Percentiles rank a stretch among this genome's conserved stretches.
Conservation (phyloP, 371 early-diverging fungal species). For the Mycotypha africana region DNA sequence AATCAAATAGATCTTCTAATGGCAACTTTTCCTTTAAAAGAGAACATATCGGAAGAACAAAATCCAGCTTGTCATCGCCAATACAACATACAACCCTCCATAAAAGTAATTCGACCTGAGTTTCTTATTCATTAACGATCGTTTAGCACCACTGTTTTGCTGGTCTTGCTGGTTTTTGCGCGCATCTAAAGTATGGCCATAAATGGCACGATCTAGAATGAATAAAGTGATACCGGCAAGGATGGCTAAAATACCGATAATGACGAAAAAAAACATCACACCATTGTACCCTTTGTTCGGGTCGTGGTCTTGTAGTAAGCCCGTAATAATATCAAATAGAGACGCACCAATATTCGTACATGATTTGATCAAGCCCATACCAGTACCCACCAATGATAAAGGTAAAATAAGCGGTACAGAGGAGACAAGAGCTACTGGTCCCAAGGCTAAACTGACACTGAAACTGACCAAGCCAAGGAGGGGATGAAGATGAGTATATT, state of each 20-base stretch:
- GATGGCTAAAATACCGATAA: conserved; percentile 35
- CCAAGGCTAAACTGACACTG: conserved; percentile 59
- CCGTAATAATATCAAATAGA: conserved; percentile 61
- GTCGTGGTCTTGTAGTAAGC: conserved; percentile 56
- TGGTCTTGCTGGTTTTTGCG: neutral
- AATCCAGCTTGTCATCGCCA: conserved; percentile 45
- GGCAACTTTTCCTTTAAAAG: too few relatives aligned
- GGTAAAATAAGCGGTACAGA: conserved; percentile 62
- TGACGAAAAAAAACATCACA: conserved; percentile 53
- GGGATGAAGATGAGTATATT: conserved; percentile 47
- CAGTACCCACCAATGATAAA: conserved; percentile 56
- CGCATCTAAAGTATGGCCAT: conserved; percentile 38
- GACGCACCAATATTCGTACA: conserved; percentile 60
- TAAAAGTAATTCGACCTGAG: conserved; percentile 42
- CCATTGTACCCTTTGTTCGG: conserved; percentile 41
- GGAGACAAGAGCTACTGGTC: conserved; percentile 63
- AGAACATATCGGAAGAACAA: conserved; percentile 36
- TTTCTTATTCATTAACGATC: conserved; percentile 9
- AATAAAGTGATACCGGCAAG: conserved; percentile 36
- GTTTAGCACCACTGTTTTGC: conserved; percentile 4
- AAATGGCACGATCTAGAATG: conserved; percentile 36
- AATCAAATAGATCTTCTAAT: too few relatives aligned
- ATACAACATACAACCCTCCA: conserved; percentile 27
- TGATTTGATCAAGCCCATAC: conserved; percentile 66
- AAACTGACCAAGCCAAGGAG: conserved; percentile 58